phyloP scores from a whole-genome alignment of 129 eudicot genomes.

The Saussurea involucrata region DNA sequence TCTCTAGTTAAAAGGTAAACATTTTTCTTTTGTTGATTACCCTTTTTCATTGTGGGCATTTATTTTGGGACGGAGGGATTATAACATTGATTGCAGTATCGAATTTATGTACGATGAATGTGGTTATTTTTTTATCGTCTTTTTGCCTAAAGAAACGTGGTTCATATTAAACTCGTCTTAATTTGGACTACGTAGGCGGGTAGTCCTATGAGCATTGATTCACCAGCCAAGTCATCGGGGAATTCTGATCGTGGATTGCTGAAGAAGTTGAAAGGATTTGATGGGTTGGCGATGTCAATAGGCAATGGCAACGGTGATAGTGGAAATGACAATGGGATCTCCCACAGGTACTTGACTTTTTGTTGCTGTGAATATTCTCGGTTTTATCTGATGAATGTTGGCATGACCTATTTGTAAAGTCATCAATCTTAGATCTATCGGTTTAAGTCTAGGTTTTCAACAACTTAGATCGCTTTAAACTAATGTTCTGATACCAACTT shows the following conservation, averaged over 20 bases:
- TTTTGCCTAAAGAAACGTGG: not conserved
- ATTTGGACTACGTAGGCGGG: slow-evolving; percentile 43
- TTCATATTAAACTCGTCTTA: slow-evolving; percentile 10
- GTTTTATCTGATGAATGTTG: not conserved
- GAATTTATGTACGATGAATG: not conserved
- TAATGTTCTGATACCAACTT: not conserved
- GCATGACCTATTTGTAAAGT: not conserved
- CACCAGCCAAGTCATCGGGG: slow-evolving; percentile 79
- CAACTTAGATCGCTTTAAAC: not conserved
- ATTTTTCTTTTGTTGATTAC: no score
- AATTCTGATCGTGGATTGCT: slow-evolving; percentile 62
- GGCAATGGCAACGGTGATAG: slow-evolving; percentile 65
- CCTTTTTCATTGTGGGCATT: not conserved
- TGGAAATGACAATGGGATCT: slow-evolving; percentile 44
- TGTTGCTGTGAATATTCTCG: not conserved
- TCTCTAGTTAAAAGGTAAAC: no score
- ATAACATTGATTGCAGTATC: not conserved
- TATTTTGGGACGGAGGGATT: not conserved
- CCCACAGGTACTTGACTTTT: slow-evolving; percentile 58
- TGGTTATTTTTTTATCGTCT: not conserved
- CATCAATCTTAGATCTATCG: not conserved
- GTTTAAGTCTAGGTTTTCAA: not conserved
- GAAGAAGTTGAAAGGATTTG: slow-evolving; percentile 82
- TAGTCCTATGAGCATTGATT: slow-evolving; percentile 67
- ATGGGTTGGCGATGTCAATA: slow-evolving; percentile 87